These are phyloP conservation scores for Lagenidium sp. DNA, from an alignment of 352 stramenopile genomes.

Conservation along the genomic window DNA sequence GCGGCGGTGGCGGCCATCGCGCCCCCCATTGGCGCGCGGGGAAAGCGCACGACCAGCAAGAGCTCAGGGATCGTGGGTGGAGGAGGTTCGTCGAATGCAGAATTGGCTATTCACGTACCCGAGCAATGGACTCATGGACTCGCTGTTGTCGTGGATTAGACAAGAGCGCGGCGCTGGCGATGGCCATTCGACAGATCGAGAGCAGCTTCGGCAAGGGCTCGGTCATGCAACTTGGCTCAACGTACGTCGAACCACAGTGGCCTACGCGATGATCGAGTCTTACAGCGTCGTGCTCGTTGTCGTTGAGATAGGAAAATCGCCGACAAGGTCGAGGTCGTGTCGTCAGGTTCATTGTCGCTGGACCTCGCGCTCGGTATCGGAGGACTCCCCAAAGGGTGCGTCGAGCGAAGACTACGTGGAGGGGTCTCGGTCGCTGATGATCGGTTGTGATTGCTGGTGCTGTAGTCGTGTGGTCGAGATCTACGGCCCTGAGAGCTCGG, in stretches of 20 bases:
- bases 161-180: slow-evolving; percentile 84
- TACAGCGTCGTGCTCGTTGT: no score
- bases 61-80: not conserved
- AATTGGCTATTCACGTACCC: no score
- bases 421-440: not conserved
- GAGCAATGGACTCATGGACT: not conserved
- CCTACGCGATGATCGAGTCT: no score
- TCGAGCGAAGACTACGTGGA: not conserved
- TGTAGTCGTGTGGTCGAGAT: slow-evolving; percentile 96
- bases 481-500: slow-evolving; percentile 96
- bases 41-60: slow-evolving; percentile 17
- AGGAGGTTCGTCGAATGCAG: slow-evolving; percentile 3
- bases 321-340: slow-evolving; percentile 90
- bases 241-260: slow-evolving; percentile 36
- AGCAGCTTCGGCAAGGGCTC: slow-evolving; percentile 94
- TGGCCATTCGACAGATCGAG: slow-evolving; percentile 94
- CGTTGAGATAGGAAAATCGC: slow-evolving; percentile 50
- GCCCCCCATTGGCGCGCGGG: not conserved
- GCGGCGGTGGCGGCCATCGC: not conserved
- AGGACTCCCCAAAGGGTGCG: slow-evolving; percentile 90
- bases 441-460: not conserved
- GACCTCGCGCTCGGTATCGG: slow-evolving; percentile 88
- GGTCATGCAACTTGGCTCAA: slow-evolving; percentile 95
- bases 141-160: slow-evolving; percentile 19
- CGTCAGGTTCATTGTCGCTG: slow-evolving; percentile 91